phyloP scores from a whole-genome alignment of 2,329 filamentous ascomycete species.

The Xylaria polymorpha region DNA sequence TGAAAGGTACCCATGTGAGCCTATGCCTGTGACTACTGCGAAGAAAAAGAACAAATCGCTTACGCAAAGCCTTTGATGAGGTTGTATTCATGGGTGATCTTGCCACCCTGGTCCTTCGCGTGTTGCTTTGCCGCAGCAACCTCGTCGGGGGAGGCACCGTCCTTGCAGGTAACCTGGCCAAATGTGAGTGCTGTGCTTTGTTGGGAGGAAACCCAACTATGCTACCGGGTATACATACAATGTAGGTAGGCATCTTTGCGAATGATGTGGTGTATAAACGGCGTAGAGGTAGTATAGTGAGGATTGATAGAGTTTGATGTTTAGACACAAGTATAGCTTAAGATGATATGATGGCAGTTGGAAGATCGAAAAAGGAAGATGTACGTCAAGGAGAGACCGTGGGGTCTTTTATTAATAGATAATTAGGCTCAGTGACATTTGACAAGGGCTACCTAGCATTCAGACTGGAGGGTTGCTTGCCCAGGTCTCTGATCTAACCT shows the following conservation, averaged over 20 bases:
- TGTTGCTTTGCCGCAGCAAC: conserved; percentile 80
- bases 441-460: neutral
- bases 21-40: neutral
- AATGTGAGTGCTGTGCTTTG: conserved; percentile 18
- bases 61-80: conserved; percentile 96
- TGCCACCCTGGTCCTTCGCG: conserved; percentile 79
- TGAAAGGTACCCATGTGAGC: conserved; percentile 19
- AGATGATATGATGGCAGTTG: neutral
- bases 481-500: neutral
- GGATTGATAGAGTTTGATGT: conserved; percentile 1
- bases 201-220: no score
- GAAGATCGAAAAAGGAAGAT: neutral
- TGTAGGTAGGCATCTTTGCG: conserved; percentile 66
- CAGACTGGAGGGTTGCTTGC: neutral
- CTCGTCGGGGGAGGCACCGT: conserved; percentile 72
- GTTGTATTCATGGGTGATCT: conserved; percentile 84
- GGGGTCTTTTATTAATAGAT: conserved; percentile 32
- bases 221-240: conserved; percentile 55
- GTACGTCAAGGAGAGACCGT: conserved; percentile 4
- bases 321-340: neutral
- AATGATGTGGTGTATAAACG: conserved; percentile 32
- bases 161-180: conserved; percentile 81
- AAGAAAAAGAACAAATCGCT: conserved; percentile 52
- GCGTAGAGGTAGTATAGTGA: conserved; percentile 31
- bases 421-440: neutral